phyloP scores from a whole-genome alignment of 1,284 basidiomycete species.

The Ceratobasidium sp. region DNA sequence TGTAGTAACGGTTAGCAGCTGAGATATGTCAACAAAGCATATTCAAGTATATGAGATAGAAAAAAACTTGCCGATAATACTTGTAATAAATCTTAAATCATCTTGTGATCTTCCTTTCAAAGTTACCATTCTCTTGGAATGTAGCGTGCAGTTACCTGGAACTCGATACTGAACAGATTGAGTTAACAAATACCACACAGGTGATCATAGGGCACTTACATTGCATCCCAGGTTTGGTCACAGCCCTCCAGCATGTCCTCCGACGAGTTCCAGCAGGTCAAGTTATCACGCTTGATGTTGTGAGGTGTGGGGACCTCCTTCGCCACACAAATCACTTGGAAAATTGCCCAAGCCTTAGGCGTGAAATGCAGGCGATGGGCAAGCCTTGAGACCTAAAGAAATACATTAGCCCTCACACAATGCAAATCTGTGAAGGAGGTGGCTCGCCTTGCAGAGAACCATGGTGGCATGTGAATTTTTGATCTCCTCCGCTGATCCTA shows the following conservation, averaged over 20 bases:
- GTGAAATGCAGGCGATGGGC: neutral
- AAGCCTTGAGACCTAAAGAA: neutral
- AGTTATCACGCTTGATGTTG: neutral
- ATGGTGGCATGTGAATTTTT: neutral
- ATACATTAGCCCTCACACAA: too few species aligned
- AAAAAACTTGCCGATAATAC: neutral
- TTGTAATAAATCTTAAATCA: neutral
- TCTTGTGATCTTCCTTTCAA: neutral
- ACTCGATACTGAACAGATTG: neutral
- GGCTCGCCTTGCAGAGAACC: neutral
- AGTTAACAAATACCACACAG: neutral
- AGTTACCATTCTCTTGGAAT: neutral
- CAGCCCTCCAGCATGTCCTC: neutral
- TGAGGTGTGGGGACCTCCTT: neutral
- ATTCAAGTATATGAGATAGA: neutral
- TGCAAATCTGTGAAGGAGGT: too few species aligned
- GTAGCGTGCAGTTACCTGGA: neutral
- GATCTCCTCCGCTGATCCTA: neutral
- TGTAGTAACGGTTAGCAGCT: neutral
- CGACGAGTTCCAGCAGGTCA: constrained; percentile 2
- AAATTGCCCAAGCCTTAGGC: neutral
- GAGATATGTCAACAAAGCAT: neutral
- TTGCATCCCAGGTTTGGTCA: neutral
- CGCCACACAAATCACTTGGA: neutral
- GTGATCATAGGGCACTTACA: neutral